Base-by-base conservation (phyloP, 192 early-diverging fungal genomes). In the Lobosporangium transversale region DNA sequence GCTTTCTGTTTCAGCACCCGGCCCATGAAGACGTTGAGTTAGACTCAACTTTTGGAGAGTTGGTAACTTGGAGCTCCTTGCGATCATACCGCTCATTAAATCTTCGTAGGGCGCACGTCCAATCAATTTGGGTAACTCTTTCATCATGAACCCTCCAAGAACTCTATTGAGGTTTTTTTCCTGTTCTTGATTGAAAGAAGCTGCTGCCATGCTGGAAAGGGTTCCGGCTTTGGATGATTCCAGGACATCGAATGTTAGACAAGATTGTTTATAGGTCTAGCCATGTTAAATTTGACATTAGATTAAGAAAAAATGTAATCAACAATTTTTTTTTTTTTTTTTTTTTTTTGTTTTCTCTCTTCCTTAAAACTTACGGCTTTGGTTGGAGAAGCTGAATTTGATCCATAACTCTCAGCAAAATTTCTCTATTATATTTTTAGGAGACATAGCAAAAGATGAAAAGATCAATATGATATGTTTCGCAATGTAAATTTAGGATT, bases 81-180 rank as follows among this genome's bases (percentile, higher is more conserved):
- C 27, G 1, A 76, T 21, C 59, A 76, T 37, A 4, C 64, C 73
- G 9, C 35, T 55, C 45, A 76, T 42, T 35, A 76, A 30, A 47
- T 76, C 73, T 32, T 76, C 73, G 24, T 67, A 76, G 4, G 73
- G 73, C 2, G 73, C 73, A 30, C 73, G 63, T 27, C 73, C 73
- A 11, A 36, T 59, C 48, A 76, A 20, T 24, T 66, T 66, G 18
- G 73, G 73, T 5, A 76, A 27, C 32, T 76, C 73, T 40, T 51
- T 65, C 58, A 76, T 49, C 58, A 76, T 49, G 27, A 76, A 21
- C 2, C 73, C 59, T 11, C 59, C 73, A 32, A 45, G 30, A 1
- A 58, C 32, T 35, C 33, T 7, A 40, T 14, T 40, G 37, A 14
- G 55, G 18, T 62, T 59, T 21, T 76, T 65, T 1, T 62, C 54